Evolutionary conservation across 225 moss, liverwort and hornwort genomes (phyloP), one percentile per base, ranked within the genome.

Genomic region (Thuidium tamariscinum): DNA sequence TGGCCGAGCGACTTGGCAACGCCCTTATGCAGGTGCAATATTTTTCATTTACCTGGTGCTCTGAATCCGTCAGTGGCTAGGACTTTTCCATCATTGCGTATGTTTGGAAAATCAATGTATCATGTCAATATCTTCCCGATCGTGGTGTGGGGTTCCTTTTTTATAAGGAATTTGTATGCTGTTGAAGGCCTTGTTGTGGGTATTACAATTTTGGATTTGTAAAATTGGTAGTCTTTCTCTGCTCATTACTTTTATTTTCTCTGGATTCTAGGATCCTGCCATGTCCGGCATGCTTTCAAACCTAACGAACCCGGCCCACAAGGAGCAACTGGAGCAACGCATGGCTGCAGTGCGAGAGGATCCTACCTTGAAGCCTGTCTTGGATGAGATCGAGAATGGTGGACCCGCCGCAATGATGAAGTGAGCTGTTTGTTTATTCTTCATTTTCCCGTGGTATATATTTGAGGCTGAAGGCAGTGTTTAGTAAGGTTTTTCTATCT

Each of bases 391-490:
- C 42, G 98, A 98, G 83, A 91, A 90, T 19, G 98, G 97, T 57
- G 98, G 98, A 19, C 98, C 98, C 80, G 98, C 98, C 62, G 98
- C 98, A 44, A 98, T 98, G 98, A 98, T 98, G 98, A 98, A 98
- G 98, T 98, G 86, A 92, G 97, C 29, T 71, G 8, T 62, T 88
- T 39, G 44, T 23, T 75, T 21, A 20, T 8, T 34, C 29, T 74
- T 76, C 39, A n/a, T 19, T 51, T 75, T 64, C 12, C 21, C 9
- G 29, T 71, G 70, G 48, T 51, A 27, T 29, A 4, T 68, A 41
- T 83, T 10, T 60, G 44, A 46, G 41, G 20, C 26, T 64, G 37
- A 74, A 54, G 54, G 49, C 42, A 48, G 48, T 72, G 26, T 22
- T 19, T 9, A 61, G 3, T n/a, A 29, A 37, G 30, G 5, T n/a